These are phyloP conservation scores for Jamesozyma jinghongensis DNA, from an alignment of 805 yeast genomes.

Conservation along the genomic window DNA sequence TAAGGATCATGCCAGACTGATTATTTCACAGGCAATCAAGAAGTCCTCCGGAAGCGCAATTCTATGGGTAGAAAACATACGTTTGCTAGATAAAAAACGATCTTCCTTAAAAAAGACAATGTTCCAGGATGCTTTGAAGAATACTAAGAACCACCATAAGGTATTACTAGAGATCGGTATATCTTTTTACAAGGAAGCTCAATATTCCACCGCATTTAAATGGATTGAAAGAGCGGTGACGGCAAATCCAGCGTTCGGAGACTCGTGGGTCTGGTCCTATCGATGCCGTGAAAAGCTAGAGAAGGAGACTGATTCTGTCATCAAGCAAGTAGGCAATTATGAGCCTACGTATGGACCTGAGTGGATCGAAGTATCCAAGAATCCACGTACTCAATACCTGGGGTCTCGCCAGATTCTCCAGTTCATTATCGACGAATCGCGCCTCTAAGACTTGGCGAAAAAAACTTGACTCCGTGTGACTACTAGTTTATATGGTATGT, in stretches of 20 bases:
- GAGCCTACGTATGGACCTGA: slow-evolving; percentile 53
- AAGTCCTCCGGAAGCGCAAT: slow-evolving; percentile 47
- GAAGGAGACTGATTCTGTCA: slow-evolving; percentile 9
- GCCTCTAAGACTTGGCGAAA: too few relatives aligned
- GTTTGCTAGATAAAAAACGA: slow-evolving; percentile 31
- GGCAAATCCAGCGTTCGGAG: slow-evolving; percentile 57
- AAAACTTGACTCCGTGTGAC: not conserved
- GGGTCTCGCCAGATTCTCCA: slow-evolving; percentile 27
- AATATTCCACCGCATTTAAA: slow-evolving; percentile 49
- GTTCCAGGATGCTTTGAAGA: slow-evolving; percentile 61
- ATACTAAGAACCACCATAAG: slow-evolving; percentile 49
- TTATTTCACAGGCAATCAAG: slow-evolving; percentile 51
- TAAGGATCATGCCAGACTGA: slow-evolving; percentile 40
- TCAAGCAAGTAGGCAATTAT: slow-evolving; percentile 30
- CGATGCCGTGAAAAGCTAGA: slow-evolving; percentile 33
- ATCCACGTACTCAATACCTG: slow-evolving; percentile 38
- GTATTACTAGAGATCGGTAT: slow-evolving; percentile 58
- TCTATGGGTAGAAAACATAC: slow-evolving; percentile 59
- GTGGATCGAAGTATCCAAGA: slow-evolving; percentile 49
- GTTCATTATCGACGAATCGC: not conserved
- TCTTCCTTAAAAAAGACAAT: slow-evolving; percentile 46
- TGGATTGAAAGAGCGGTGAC: slow-evolving; percentile 68
- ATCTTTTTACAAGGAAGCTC: slow-evolving; percentile 58
- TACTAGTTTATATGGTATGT: too few relatives aligned
- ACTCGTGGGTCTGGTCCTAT: slow-evolving; percentile 63